phyloP scores from a whole-genome alignment of 805 yeast genomes.

The Debaryomyces prosopidis region DNA sequence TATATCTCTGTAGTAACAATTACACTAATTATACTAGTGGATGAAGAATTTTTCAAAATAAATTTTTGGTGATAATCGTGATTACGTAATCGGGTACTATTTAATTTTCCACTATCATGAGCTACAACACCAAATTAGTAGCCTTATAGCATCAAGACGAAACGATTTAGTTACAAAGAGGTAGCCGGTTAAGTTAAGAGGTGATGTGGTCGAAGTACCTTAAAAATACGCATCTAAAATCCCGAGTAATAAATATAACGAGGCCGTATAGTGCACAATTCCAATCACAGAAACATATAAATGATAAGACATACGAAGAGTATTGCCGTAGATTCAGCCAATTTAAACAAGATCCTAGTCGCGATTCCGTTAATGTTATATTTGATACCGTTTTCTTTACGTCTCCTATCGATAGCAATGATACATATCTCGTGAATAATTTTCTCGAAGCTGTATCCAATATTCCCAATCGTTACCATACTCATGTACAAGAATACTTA shows the following conservation, averaged over 20 bases:
- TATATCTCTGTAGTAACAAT: background rate
- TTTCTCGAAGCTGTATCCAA: background rate
- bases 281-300: background rate
- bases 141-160: no score
- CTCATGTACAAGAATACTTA: background rate
- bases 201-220: no score
- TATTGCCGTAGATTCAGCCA: background rate
- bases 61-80: background rate
- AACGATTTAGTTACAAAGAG: no score
- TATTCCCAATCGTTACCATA: background rate
- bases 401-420: background rate
- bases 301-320: background rate
- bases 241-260: background rate
- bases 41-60: background rate
- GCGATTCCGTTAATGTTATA: background rate
- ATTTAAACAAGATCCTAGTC: background rate
- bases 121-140: background rate
- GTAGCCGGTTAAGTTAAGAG: no score
- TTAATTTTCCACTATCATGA: background rate
- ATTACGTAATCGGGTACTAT: background rate
- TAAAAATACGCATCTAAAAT: background rate
- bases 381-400: background rate
- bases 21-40: background rate
- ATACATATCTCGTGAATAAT: background rate
- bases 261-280: background rate